Evolutionary conservation across 495 filamentous ascomycete species (phyloP), one percentile per base, ranked within the genome.

Genomic region (Neurospora sp.): DNA sequence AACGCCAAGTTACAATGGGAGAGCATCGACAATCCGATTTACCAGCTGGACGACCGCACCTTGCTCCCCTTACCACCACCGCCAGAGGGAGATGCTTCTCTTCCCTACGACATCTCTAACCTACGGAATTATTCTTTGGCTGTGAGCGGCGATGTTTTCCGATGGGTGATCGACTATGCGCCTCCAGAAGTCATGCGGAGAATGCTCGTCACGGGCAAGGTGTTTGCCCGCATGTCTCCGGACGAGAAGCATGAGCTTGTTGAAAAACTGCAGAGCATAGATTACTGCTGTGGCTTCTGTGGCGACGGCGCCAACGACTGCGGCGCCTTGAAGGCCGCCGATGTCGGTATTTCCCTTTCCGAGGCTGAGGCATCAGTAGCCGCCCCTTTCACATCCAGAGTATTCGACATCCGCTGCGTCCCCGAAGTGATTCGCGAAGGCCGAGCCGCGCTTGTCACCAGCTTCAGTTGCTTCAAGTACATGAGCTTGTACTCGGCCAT

Each of bases 401-500:
- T 96, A 31, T 99, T 99, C 78, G 95, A 99, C 81, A 97, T 98
- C 76, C 93, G 93, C 16, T 99, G 96, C 83, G 95, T 99, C 35
- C 96, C 95, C 39, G 91, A 95, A 73, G 89, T 98, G 74, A 98
- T 99, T 72, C 93, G 93, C 37, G 96, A 99, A 85, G 96, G 96
- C 5, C 90, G 96, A 74, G 95, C 95, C 62, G 92, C 96, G 69
- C 86, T 99, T 20, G 95, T 98, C 8, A 99, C 96, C 38, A 98
- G 95, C 80, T 99, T 99, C 83, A 97, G 93, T 83, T 99, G 96
- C 84, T 99, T 99, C 85, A 99, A 99, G 82, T 99, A 94, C 81
- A 99, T 99, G 96, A 97, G 93, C 78, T 83, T 99, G 74, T 99
- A 99, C 83, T 98, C 95, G 5, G 96, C 96, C 7, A 99, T 99